Evolutionary conservation across 2,329 filamentous ascomycete species (phyloP), one percentile per base, ranked within the genome.

Genomic region (Aureobasidium melanogenum): DNA sequence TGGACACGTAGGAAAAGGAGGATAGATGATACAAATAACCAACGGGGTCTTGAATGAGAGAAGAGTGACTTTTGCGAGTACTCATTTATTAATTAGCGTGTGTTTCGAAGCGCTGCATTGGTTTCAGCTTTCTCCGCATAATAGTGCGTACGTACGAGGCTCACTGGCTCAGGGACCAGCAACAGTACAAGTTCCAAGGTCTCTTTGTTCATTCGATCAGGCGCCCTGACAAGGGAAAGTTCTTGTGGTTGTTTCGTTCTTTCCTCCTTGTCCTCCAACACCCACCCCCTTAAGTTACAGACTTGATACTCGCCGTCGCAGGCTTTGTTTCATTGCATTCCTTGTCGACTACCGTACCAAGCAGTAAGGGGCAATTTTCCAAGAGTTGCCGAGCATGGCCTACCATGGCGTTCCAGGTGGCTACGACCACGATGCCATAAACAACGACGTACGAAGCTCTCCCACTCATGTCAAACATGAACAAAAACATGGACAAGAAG

Each of bases 371-470:
- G 54, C 32, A 32, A 44, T 32, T 22, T n/a, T 22, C 28, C 52
- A 56, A 54, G 50, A 56, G 32, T 36, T 41, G 50, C 57, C 52
- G 22, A 43, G 38, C 61, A 73, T 73, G 71, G 71, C 71, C 51
- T 72, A 72, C 66, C 69, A 71, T 60, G 69, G 68, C 36, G 38
- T 41, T 24, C 67, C 62, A 54, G 68, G 68, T 63, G 67, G 69
- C 61, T 70, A 71, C 63, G 67, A 66, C 57, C 58, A 67, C 62
- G 66, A 69, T 50, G 63, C 67, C 61, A 57, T 69, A 52, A 66
- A 65, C 54, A 38, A 57, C 54, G 41, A 57, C 54, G 54, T 57
- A 46, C 64, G 46, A 14, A 41, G 17, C 26, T 26, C 7, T 32
- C 17, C 17, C 39, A 22, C 30, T 19, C 24, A 30, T 26, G 8